Percentiles rank a stretch among this genome's conserved stretches.
phyloP scores from a whole-genome alignment of 371 early-diverging fungal species.

The Mucor lusitanicus region DNA sequence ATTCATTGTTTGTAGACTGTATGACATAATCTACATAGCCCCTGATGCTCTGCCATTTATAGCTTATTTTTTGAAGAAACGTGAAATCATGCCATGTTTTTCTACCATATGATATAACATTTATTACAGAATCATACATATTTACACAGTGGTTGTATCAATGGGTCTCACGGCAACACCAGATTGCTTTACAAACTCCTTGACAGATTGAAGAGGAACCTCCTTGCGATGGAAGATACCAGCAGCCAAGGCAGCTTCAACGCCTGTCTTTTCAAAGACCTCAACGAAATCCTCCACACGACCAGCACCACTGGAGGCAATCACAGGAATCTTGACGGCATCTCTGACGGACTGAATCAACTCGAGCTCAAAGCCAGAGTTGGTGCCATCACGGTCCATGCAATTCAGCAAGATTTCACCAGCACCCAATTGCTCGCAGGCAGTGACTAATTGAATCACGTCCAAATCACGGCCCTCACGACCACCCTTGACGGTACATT shows the following conservation, averaged over 20 bases:
- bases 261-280: constrained; percentile 80
- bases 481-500: constrained; percentile 97
- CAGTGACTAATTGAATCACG: constrained; percentile 86
- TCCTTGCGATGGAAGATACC: constrained; percentile 97
- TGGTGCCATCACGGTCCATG: constrained; percentile 98
- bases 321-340: constrained; percentile 90
- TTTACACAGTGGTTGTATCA: constrained; percentile 28
- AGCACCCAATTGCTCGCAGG: constrained; percentile 90
- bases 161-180: constrained; percentile 47
- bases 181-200: constrained; percentile 59
- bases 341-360: constrained; percentile 76
- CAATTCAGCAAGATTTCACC: constrained; percentile 96
- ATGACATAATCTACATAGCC: background rate
- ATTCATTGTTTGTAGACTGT: background rate
- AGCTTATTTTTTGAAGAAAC: background rate
- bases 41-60: background rate
- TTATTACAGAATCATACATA: constrained; percentile 5
- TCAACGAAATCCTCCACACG: constrained; percentile 82
- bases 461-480: constrained; percentile 94
- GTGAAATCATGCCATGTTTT: background rate
- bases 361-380: constrained; percentile 92
- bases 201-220: constrained; percentile 87
- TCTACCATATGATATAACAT: background rate
- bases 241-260: constrained; percentile 95
- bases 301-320: constrained; percentile 96